Evolutionary conservation across 2,329 filamentous ascomycete genomes (phyloP), one percentile per base, ranked within the genome.

Genomic region (Colletotrichum orbiculare): DNA sequence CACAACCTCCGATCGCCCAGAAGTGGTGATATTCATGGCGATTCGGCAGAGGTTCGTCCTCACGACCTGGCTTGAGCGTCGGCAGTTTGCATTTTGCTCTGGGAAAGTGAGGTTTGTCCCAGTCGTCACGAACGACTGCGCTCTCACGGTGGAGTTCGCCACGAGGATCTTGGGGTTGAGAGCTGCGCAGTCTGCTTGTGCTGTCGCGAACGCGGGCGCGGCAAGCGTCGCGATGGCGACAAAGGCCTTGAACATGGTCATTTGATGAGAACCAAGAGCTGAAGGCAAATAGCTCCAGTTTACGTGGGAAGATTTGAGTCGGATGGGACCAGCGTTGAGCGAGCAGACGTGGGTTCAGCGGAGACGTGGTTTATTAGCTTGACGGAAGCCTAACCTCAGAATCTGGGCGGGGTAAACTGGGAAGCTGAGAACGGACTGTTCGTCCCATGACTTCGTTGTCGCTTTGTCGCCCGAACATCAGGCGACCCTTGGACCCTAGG

Each of bases 1-100:
- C 6, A 82, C 69, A 8, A 86, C 80, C 54, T 79, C 77, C 11
- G 82, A 82, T 13, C 73, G 74, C 47, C 73, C 70, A 3, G 73
- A 74, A 0, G 75, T 78, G 13, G 70, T 61, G 2, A 76, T 67
- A 10, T 68, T 65, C 54, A 74, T 49, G 3, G 68, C 67, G 3
- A 76, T 64, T 2, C 74, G 73, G 55, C 74, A 76, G 2, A 76
- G 25, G 46, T 74, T 58, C 5, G 55, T 49, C 15, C 61, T 15
- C 9, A 71, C 57, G 2, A 61, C 46, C 15, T 71, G 69, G 9
- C 41, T 67, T 4, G 53, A 39, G 2, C 46, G 58, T 1, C 46
- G 33, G 42, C 81, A 83, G 56, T 78, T 72, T 35, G 71, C 70
- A 53, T 77, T 71, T 57, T 76, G 72, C 12, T 74, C 73, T 5